These are phyloP conservation scores for Magnaporthiopsis rhizophila DNA, from an alignment of 2,329 filamentous ascomycete species.

Conservation along the genomic window DNA sequence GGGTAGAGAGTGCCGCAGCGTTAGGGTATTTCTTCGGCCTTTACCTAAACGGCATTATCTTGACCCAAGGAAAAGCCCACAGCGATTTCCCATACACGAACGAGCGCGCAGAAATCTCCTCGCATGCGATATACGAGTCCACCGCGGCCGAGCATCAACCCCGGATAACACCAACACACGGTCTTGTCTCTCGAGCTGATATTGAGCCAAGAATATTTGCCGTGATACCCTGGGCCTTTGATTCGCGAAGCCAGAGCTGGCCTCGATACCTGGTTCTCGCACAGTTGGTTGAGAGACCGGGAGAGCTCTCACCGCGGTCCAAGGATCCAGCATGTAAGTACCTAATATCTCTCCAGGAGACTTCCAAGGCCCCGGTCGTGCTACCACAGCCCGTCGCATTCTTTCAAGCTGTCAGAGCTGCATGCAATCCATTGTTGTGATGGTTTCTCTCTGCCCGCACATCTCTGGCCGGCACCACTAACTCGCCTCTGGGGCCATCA, in stretches of 20 bases:
- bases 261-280: no score
- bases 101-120: background rate
- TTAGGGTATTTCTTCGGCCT: slow-evolving; percentile 1
- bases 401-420: background rate
- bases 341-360: background rate
- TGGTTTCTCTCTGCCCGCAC: background rate
- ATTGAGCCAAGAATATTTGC: background rate
- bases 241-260: no score
- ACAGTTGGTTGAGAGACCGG: no score
- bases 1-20: background rate
- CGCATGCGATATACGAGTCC: background rate
- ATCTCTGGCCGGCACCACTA: background rate
- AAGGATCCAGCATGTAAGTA: background rate
- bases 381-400: background rate
- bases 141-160: background rate
- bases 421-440: background rate
- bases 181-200: background rate
- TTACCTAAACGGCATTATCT: background rate
- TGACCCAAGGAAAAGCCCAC: background rate
- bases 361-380: background rate
- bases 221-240: background rate
- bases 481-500: background rate
- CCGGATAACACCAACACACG: background rate
- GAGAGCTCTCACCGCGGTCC: background rate
- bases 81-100: background rate